Conservation (phyloP, 495 filamentous ascomycete species). For the Lasiosphaeris hirsuta region DNA sequence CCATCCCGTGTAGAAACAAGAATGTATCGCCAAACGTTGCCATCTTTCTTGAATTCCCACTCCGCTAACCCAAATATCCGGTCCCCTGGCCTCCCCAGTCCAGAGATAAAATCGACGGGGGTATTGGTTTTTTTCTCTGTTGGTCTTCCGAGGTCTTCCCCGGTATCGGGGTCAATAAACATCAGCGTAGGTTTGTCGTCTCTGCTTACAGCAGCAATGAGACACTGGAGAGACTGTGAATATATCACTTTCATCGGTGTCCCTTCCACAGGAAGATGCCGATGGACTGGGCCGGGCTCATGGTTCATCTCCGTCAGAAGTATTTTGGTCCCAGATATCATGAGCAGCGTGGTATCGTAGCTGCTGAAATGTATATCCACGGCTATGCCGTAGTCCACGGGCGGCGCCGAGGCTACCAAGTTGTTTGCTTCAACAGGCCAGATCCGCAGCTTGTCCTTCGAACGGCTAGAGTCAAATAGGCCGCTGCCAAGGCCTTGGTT, state of each 20-base stretch:
- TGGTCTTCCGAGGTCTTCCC: constrained; percentile 40
- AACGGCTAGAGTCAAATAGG: neutral
- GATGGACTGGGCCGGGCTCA: constrained; percentile 47
- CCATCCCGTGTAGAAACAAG: constrained; percentile 40
- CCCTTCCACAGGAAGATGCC: constrained; percentile 45
- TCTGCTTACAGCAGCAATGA: constrained; percentile 49
- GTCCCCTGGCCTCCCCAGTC: constrained; percentile 40
- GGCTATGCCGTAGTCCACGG: constrained; percentile 29
- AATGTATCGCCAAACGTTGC: constrained; percentile 43
- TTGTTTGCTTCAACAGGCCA: constrained; percentile 40
- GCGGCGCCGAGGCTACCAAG: constrained; percentile 24
- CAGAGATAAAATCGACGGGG: constrained; percentile 34
- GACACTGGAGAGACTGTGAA: constrained; percentile 45
- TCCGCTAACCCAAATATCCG: constrained; percentile 41
- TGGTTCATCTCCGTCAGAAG: constrained; percentile 49
- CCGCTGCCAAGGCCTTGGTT: neutral
- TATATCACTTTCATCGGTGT: constrained; percentile 55
- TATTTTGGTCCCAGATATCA: constrained; percentile 44
- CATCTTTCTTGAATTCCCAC: constrained; percentile 43
- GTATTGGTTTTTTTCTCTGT: constrained; percentile 30
- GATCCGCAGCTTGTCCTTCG: constrained; percentile 27
- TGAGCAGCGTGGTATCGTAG: constrained; percentile 29
- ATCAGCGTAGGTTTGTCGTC: constrained; percentile 34
- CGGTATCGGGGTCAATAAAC: constrained; percentile 50
- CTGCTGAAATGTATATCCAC: constrained; percentile 27